Evolutionary conservation across 129 eudicot genomes (phyloP), one percentile per base, ranked within the genome.

Genomic region (Flaveria trinervia): DNA sequence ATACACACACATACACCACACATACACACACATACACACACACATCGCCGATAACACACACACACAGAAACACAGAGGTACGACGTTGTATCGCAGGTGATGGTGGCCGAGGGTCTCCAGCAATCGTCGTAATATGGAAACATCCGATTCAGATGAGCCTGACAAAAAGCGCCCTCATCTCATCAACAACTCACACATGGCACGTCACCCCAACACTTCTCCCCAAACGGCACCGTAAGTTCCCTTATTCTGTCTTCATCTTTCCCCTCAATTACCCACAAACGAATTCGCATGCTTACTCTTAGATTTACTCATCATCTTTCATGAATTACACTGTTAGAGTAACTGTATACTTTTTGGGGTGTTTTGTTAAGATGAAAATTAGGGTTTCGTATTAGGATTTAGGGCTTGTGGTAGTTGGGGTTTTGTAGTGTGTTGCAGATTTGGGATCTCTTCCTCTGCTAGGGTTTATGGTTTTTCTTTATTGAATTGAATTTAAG

Each of bases 121-220:
- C 74, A 64, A 79, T 59, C 78, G 73, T 59, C 55, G 81, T 81
- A 76, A 61, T 70, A 86, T 86, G 93, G 93, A 86, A 56, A 77
- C 82, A 68, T 70, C 87, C 9, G 88, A 83, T 65, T 83, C 92
- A 44, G 92, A 80, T 71, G 90, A 85, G 74, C 90, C 87, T 17
- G 82, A 83, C 30, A 86, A 83, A 78, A 91, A 88, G 71, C 85
- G 85, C 23, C 85, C 88, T 61, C 90, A 83, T 84, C 80, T 81
- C 22, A 16, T 15, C 22, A 77, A 79, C 83, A 72, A 62, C 70
- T 43, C 57, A 33, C 26, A 76, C 33, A 90, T 90, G 96, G 96
- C 96, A 74, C 96, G 96, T 61, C 92, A 87, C 80, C 84, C 92
- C 23, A 62, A 69, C 41, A 50, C 88, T 82, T 82, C 92, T 70